Percentiles rank a stretch among this genome's conserved stretches.
Conservation (phyloP, 2,329 filamentous ascomycete genomes). For the Aureobasidium sp. region DNA sequence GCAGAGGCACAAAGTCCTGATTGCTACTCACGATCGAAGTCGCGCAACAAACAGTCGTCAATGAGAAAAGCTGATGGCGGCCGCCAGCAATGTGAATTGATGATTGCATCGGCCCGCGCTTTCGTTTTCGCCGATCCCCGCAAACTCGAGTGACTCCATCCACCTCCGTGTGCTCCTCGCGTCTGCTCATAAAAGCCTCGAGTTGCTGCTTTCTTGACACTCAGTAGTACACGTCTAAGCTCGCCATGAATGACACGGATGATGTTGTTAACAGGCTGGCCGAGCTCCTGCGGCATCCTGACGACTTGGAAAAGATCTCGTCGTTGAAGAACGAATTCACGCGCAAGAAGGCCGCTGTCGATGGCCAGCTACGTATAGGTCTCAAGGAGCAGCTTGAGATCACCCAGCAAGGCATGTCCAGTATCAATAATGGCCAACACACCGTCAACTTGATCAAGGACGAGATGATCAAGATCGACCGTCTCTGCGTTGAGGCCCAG, state of each 20-base stretch:
- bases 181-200: not conserved
- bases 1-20: not conserved
- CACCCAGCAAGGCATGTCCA: conserved; percentile 86
- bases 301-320: conserved; percentile 93
- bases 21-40: not conserved
- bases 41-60: not conserved
- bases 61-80: conserved; percentile 6
- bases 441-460: conserved; percentile 91
- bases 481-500: conserved; percentile 92
- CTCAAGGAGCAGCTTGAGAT: conserved; percentile 89
- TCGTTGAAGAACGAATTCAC: conserved; percentile 85
- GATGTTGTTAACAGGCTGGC: conserved; percentile 57
- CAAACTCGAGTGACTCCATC: not conserved
- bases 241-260: conserved; percentile 25
- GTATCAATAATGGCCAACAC: conserved; percentile 81
- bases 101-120: not conserved
- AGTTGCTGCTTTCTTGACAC: not conserved
- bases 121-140: not conserved
- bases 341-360: conserved; percentile 86
- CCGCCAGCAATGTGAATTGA: too few relatives aligned
- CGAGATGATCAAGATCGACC: conserved; percentile 98
- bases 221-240: not conserved
- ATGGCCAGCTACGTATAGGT: conserved; percentile 80
- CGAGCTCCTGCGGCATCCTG: conserved; percentile 87
- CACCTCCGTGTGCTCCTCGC: not conserved